phyloP scores from a whole-genome alignment of 2,329 filamentous ascomycete genomes.

The Neofusicoccum parvum region DNA sequence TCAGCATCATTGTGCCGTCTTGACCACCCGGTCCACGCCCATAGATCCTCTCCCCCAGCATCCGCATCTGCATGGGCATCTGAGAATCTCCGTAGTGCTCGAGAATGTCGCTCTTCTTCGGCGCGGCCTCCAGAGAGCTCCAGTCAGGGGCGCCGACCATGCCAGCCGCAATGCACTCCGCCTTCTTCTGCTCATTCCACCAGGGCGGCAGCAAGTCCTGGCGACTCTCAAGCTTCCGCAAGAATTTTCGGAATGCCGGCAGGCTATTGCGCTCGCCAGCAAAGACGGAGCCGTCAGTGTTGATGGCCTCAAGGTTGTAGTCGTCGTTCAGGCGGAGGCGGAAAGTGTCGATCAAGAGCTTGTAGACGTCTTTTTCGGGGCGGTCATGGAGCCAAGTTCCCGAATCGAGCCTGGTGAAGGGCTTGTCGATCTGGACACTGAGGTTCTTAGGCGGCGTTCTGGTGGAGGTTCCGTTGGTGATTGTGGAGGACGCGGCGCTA shows the following conservation, averaged over 20 bases:
- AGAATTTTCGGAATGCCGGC: slow-evolving; percentile 27
- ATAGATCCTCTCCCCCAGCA: slow-evolving; percentile 30
- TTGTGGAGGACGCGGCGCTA: slow-evolving; percentile 4
- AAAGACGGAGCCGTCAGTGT: background rate
- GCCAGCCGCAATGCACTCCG: slow-evolving; percentile 28
- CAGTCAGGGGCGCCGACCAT: slow-evolving; percentile 23
- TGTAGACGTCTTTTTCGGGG: slow-evolving; percentile 28
- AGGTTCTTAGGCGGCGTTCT: slow-evolving; percentile 20
- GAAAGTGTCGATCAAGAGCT: slow-evolving; percentile 35
- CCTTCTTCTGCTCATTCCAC: slow-evolving; percentile 28
- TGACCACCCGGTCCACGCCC: slow-evolving; percentile 25
- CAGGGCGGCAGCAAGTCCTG: slow-evolving; percentile 28
- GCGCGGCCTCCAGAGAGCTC: slow-evolving; percentile 24
- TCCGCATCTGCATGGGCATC: slow-evolving; percentile 32
- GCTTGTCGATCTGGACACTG: slow-evolving; percentile 27
- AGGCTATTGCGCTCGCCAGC: slow-evolving; percentile 22
- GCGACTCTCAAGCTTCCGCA: slow-evolving; percentile 22
- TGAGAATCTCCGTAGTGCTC: slow-evolving; percentile 28
- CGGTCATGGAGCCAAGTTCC: slow-evolving; percentile 31
- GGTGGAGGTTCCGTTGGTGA: background rate
- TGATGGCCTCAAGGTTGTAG: slow-evolving; percentile 23
- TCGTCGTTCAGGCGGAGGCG: slow-evolving; percentile 31
- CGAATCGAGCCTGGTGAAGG: slow-evolving; percentile 29
- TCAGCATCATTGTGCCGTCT: slow-evolving; percentile 25
- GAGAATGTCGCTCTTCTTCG: slow-evolving; percentile 27